Evolutionary conservation across 2,329 filamentous ascomycete genomes (phyloP).

Genomic region (Sporothrix phasma): DNA sequence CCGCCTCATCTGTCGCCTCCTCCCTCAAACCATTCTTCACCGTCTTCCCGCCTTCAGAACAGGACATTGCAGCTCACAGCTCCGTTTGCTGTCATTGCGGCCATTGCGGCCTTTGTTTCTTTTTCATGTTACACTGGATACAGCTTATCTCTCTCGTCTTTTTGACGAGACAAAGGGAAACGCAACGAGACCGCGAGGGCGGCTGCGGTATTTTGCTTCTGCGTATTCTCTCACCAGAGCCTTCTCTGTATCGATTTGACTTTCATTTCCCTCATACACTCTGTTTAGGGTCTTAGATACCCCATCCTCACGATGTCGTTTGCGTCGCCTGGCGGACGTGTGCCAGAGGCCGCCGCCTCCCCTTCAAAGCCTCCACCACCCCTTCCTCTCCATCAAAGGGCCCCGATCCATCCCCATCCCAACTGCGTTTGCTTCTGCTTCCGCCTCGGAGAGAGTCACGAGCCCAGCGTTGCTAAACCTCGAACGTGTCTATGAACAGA

Average conservation of each 20-base stretch:
- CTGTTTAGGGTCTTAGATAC: not conserved
- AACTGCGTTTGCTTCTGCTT: not conserved
- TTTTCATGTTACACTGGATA: not conserved
- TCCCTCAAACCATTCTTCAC: conserved; percentile 1
- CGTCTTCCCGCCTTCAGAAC: not conserved
- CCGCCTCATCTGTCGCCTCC: not conserved
- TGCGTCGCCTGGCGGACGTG: not conserved
- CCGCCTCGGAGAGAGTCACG: conserved; percentile 25
- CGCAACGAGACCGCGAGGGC: not conserved
- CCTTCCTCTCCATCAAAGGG: not conserved
- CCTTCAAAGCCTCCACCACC: not conserved
- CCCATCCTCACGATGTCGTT: not conserved
- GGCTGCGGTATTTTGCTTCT: not conserved
- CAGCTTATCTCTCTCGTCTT: not conserved
- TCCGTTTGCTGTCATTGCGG: not conserved
- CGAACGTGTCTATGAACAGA: conserved; percentile 53
- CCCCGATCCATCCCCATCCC: not conserved
- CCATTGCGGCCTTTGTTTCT: not conserved
- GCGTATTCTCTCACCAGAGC: not conserved
- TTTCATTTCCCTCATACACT: too few relatives aligned
- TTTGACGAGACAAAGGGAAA: not conserved
- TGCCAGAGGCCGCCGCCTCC: not conserved
- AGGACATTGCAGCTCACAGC: not conserved
- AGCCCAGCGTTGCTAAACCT: conserved; percentile 55
- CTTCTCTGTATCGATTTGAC: not conserved